Evolutionary conservation across 148 eudicot genomes (phyloP).

Genomic region (Camellia granthamiana): DNA sequence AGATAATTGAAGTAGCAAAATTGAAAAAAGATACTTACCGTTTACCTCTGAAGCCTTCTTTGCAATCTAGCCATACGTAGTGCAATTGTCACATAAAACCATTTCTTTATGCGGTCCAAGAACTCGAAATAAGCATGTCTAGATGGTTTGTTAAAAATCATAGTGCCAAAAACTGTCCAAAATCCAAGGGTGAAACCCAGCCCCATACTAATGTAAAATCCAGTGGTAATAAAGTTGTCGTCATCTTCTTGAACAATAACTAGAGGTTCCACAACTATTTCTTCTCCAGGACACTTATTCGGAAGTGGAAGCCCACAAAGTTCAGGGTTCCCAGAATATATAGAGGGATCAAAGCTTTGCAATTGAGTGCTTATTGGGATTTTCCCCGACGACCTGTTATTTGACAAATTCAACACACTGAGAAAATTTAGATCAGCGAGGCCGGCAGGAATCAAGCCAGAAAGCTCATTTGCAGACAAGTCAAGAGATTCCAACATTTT

Average conservation of each 20-base stretch:
- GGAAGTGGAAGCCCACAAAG: constrained; percentile 31
- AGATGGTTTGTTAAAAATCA: not conserved
- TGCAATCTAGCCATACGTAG: not conserved
- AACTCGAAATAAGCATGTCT: not conserved
- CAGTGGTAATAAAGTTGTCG: not conserved
- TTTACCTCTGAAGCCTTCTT: not conserved
- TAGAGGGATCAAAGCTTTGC: constrained; percentile 20
- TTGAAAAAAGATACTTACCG: no score
- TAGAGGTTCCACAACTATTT: not conserved
- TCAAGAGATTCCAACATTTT: constrained; percentile 22
- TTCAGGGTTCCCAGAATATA: constrained; percentile 21
- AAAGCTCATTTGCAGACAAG: constrained; percentile 23
- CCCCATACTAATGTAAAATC: constrained; percentile 4
- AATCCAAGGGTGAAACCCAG: constrained; percentile 12
- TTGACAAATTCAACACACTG: constrained; percentile 24
- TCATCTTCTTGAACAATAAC: not conserved
- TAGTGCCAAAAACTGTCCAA: constrained; percentile 13
- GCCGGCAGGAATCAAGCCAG: constrained; percentile 26
- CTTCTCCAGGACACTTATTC: constrained; percentile 15
- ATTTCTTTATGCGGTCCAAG: not conserved
- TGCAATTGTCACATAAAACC: not conserved
- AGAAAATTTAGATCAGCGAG: constrained; percentile 21
- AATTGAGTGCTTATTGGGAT: constrained; percentile 31
- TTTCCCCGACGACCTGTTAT: constrained; percentile 20
- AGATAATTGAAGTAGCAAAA: no score